Conservation (phyloP, 495 filamentous ascomycete species). For the Hapsidospora chrysogenum region DNA sequence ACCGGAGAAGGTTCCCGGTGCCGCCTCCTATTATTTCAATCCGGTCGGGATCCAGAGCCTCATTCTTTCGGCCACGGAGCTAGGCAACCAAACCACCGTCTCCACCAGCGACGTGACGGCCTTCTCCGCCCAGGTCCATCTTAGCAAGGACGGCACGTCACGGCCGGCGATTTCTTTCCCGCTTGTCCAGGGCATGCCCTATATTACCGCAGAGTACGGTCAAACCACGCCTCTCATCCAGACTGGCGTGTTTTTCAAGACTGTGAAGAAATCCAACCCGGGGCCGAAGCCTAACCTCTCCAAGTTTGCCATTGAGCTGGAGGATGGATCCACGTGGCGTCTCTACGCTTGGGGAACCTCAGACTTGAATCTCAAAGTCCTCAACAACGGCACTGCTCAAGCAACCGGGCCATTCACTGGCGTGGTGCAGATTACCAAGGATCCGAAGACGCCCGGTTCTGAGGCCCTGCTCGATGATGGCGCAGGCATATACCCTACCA, state of each 20-base stretch:
- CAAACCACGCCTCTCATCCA: slow-evolving; percentile 53
- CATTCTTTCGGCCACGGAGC: slow-evolving; percentile 60
- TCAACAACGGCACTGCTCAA: slow-evolving; percentile 26
- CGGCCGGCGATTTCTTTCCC: slow-evolving; percentile 52
- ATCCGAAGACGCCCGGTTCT: slow-evolving; percentile 25
- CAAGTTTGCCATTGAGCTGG: slow-evolving; percentile 59
- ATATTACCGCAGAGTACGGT: slow-evolving; percentile 65
- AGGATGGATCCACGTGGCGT: slow-evolving; percentile 63
- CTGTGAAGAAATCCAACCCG: slow-evolving; percentile 40
- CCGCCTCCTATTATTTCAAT: slow-evolving; percentile 57
- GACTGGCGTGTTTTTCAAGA: slow-evolving; percentile 55
- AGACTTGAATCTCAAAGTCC: slow-evolving; percentile 28
- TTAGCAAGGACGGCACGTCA: slow-evolving; percentile 36
- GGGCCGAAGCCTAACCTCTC: slow-evolving; percentile 44
- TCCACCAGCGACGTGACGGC: slow-evolving; percentile 44
- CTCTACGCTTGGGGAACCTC: slow-evolving; percentile 51
- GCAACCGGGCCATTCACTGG: slow-evolving; percentile 38
- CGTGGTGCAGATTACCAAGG: slow-evolving; percentile 67
- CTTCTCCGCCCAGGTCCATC: slow-evolving; percentile 57
- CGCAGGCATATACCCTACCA: slow-evolving; percentile 55
- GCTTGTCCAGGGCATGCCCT: slow-evolving; percentile 79
- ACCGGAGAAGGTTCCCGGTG: slow-evolving; percentile 27
- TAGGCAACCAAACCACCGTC: slow-evolving; percentile 40
- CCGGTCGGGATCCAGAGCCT: slow-evolving; percentile 72
- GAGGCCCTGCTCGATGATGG: slow-evolving; percentile 59